Evolutionary conservation across 306 rosid genomes (phyloP), one percentile per base, ranked within the genome.

Genomic region (Trifolium dubium): DNA sequence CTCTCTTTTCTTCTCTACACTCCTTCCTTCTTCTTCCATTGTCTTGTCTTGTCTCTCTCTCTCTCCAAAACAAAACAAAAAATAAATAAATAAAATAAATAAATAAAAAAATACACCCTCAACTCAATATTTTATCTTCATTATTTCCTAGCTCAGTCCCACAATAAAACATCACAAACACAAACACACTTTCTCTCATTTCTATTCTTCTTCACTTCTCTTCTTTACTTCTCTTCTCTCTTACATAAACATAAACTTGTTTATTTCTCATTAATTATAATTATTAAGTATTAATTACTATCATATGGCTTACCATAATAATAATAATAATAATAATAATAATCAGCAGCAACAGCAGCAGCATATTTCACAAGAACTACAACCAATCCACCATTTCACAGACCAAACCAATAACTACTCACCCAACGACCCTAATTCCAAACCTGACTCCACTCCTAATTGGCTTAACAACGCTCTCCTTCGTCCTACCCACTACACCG

Each of bases 381-480:
- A 91, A 0, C 89, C 93, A 66, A 87, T 89, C 31, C 93, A 86
- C 54, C 90, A 85, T 88, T 92, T 88, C 77, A 67, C 92, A 5
- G 86, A 84, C 80, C 92, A 87, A 50, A 35, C 85, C 56, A 71
- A 49, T 66, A 30, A 53, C 59, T 85, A 83, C 81, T 77, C 85
- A 3, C 77, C 90, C n/a, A n/a, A n/a, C 13, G 86, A 83, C 85
- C 89, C 91, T 49, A 73, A 30, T 35, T 64, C 92, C 72, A 89
- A 85, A 79, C 55, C 86, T 43, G 29, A 23, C 1, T 1, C 89
- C 71, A 86, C 96, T 2, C 98, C 97, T 19, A 93, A 83, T 79
- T 93, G 96, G 97, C 92, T 90, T 64, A 83, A 89, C 83, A 85
- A 59, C 92, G 97, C 97, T 0, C 90, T 90, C 5, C 88, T 89